Conservation (phyloP, 192 early-diverging fungal genomes). For the Backusella australiensis region DNA sequence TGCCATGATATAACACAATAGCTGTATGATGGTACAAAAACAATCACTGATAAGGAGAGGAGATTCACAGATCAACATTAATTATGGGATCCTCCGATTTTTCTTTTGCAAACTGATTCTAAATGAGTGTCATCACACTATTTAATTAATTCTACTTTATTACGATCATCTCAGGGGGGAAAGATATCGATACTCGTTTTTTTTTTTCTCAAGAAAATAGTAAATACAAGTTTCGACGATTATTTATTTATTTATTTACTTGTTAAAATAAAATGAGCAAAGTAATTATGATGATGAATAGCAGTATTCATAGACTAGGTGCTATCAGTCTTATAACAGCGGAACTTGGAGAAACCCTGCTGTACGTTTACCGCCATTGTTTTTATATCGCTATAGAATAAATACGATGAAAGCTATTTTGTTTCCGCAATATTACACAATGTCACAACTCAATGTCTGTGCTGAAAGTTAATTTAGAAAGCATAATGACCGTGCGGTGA, state of each 20-base stretch:
- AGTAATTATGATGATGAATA: neutral
- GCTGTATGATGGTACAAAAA: neutral
- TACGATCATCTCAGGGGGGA: neutral
- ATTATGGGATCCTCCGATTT: neutral
- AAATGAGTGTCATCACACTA: neutral
- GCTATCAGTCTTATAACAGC: neutral
- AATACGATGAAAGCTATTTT: neutral
- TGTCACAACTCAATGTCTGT: neutral
- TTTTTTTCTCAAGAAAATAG: neutral
- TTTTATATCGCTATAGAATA: neutral
- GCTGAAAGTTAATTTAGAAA: neutral
- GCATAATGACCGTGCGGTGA: neutral
- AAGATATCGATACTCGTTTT: neutral
- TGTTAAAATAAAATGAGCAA: too few species aligned
- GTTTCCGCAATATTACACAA: neutral
- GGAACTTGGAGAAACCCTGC: neutral
- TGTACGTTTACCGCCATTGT: neutral
- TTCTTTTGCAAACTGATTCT: neutral
- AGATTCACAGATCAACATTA: neutral
- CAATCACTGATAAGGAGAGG: neutral
- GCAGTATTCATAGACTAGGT: neutral
- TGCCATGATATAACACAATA: neutral
- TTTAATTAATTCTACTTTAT: neutral
- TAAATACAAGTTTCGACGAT: neutral
- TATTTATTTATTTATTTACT: too few species aligned